Conservation (phyloP, 2,329 filamentous ascomycete genomes). For the Furcasterigmium furcatum region DNA sequence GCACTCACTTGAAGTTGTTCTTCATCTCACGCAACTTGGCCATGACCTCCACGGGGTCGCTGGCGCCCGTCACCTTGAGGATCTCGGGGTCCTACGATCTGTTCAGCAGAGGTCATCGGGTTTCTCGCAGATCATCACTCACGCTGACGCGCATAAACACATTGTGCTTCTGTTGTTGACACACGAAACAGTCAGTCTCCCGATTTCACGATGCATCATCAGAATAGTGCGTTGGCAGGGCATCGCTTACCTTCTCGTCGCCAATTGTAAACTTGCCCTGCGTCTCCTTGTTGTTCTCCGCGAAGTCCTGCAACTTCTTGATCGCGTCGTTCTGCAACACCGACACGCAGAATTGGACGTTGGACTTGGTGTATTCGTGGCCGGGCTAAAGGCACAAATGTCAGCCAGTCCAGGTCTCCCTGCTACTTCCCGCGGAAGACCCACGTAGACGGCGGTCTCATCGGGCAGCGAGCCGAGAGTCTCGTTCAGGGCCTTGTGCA, state of each 20-base stretch:
- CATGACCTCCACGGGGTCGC: slow-evolving; percentile 81
- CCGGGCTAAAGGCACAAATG: slow-evolving; percentile 69
- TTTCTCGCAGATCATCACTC: slow-evolving; percentile 32
- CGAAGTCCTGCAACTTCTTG: slow-evolving; percentile 73
- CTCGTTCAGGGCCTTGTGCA: slow-evolving; percentile 90
- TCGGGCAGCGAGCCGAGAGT: slow-evolving; percentile 77
- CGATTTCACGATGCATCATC: no score
- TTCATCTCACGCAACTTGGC: slow-evolving; percentile 84
- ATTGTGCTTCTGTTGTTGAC: slow-evolving; percentile 76
- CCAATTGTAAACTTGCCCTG: slow-evolving; percentile 96
- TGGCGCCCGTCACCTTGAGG: slow-evolving; percentile 79
- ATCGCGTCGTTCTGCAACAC: slow-evolving; percentile 74
- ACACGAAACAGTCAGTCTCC: slow-evolving; percentile 7
- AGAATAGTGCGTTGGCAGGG: no score
- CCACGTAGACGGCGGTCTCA: slow-evolving; percentile 86
- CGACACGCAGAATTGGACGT: slow-evolving; percentile 81
- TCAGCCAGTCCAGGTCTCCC: not conserved
- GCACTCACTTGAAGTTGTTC: slow-evolving; percentile 66
- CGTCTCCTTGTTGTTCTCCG: slow-evolving; percentile 77
- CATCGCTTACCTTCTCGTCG: slow-evolving; percentile 76
- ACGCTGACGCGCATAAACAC: slow-evolving; percentile 91
- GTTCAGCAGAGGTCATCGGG: slow-evolving; percentile 4
- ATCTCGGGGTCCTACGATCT: slow-evolving; percentile 68
- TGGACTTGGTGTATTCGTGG: slow-evolving; percentile 97
- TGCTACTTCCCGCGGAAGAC: slow-evolving; percentile 23